These are phyloP conservation scores for Penicillium sp. DNA, from an alignment of 2,329 filamentous ascomycete genomes.

Conservation along the genomic window DNA sequence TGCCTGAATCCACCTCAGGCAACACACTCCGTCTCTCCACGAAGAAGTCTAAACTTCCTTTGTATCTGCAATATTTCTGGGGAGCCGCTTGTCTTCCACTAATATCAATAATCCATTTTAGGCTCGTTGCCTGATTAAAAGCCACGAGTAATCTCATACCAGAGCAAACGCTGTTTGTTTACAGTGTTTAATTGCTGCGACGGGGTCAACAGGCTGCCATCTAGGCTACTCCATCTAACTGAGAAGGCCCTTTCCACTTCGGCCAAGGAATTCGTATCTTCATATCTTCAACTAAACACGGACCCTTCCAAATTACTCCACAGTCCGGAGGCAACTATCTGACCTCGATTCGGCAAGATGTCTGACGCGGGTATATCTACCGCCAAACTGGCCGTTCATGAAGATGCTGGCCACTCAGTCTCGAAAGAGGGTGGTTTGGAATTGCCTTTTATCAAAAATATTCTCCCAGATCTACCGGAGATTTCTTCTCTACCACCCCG, in stretches of 20 bases:
- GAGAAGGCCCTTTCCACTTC: not conserved
- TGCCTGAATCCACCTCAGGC: slow-evolving; percentile 20
- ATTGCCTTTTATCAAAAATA: slow-evolving; percentile 21
- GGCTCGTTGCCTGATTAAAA: not conserved
- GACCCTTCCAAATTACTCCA: not conserved
- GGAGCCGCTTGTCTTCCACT: not conserved
- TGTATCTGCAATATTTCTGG: not conserved
- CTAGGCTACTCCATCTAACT: slow-evolving; percentile 5
- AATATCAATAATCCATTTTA: not conserved
- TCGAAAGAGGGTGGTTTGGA: slow-evolving; percentile 10
- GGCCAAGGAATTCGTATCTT: not conserved
- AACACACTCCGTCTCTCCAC: slow-evolving; percentile 2
- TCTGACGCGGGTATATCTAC: slow-evolving; percentile 12
- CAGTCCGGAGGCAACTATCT: slow-evolving; percentile 4
- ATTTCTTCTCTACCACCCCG: slow-evolving; percentile 16
- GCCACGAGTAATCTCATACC: not conserved
- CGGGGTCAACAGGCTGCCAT: slow-evolving; percentile 3
- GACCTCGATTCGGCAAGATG: slow-evolving; percentile 11
- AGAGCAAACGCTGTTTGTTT: not conserved
- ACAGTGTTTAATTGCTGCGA: not conserved
- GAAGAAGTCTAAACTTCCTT: not conserved
- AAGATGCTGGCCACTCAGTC: slow-evolving; percentile 3
- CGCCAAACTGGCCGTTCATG: slow-evolving; percentile 1
- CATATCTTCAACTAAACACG: not conserved
- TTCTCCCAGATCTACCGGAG: slow-evolving; percentile 21